Conservation (phyloP, 805 yeast genomes). For the Saturnispora ahearnii region DNA sequence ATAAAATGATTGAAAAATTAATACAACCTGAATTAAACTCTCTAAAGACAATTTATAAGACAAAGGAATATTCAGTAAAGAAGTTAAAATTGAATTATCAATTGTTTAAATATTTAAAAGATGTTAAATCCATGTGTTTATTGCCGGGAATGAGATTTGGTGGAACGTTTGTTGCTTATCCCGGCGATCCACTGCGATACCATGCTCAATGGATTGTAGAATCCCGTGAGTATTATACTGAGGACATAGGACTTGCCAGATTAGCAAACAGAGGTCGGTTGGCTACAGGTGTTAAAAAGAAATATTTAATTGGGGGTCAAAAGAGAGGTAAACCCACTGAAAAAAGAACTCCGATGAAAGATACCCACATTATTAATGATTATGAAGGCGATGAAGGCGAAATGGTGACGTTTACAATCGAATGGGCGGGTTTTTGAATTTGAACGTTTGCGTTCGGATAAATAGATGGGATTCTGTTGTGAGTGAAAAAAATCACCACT, state of each 20-base stretch:
- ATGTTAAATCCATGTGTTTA: slow-evolving; percentile 34
- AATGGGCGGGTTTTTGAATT: slow-evolving; percentile 97
- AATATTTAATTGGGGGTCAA: slow-evolving; percentile 52
- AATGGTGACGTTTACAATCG: slow-evolving; percentile 57
- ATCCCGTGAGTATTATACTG: slow-evolving; percentile 37
- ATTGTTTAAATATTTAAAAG: slow-evolving; percentile 17
- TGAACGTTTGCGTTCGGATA: neutral
- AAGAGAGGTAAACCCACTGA: neutral
- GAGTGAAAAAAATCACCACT: neutral
- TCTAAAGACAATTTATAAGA: neutral
- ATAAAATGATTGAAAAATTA: slow-evolving; percentile 1
- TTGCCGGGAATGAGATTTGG: slow-evolving; percentile 90
- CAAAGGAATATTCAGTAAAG: neutral
- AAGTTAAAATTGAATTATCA: slow-evolving; percentile 15
- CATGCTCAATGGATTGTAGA: slow-evolving; percentile 80
- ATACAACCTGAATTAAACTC: slow-evolving; percentile 2
- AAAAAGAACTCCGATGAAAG: neutral
- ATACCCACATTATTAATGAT: slow-evolving; percentile 10
- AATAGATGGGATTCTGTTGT: neutral
- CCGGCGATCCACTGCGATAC: slow-evolving; percentile 87
- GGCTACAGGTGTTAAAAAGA: slow-evolving; percentile 87
- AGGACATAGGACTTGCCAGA: slow-evolving; percentile 46
- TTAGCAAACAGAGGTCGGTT: slow-evolving; percentile 81
- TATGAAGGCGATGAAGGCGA: slow-evolving; percentile 15
- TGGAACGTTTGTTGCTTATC: slow-evolving; percentile 80